These are phyloP conservation scores for Erodium maritimum DNA, from an alignment of 345 rosid species.

Conservation along the genomic window DNA sequence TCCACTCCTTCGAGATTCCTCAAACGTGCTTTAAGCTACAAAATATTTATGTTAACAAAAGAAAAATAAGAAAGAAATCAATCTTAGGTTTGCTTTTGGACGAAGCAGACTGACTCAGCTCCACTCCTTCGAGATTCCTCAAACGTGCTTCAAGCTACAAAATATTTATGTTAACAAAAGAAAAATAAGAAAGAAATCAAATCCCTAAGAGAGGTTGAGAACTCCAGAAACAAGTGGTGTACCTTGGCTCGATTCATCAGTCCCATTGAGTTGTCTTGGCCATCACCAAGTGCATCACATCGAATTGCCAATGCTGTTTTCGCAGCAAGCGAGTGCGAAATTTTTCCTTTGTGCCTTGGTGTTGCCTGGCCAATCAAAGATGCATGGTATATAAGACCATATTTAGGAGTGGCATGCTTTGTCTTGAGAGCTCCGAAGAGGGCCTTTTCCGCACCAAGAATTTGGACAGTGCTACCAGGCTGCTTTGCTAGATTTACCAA, in stretches of 20 bases:
- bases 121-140: conserved; percentile 72
- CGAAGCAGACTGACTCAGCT: conserved; percentile 58
- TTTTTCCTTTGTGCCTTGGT: conserved; percentile 73
- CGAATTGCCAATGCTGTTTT: conserved; percentile 11
- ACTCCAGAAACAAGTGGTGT: neutral
- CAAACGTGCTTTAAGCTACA: conserved; percentile 72
- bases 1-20: conserved; percentile 76
- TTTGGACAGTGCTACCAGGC: conserved; percentile 59
- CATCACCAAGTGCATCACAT: conserved; percentile 82
- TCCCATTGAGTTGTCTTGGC: conserved; percentile 67
- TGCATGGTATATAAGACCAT: conserved; percentile 86
- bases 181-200: conserved; percentile 20
- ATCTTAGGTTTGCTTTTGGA: no score
- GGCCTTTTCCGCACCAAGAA: neutral
- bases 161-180: conserved; percentile 69
- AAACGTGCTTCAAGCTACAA: conserved; percentile 73
- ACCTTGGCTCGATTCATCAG: conserved; percentile 76
- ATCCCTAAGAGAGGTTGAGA: neutral
- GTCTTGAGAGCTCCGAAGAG: neutral
- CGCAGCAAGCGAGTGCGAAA: conserved; percentile 20
- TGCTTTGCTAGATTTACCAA: conserved; percentile 83
- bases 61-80: conserved; percentile 28
- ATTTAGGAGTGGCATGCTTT: conserved; percentile 73
- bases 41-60: conserved; percentile 62
- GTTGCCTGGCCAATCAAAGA: conserved; percentile 84